These are phyloP conservation scores for Ogataea kodamae DNA, from an alignment of 805 yeast genomes.

Conservation along the genomic window DNA sequence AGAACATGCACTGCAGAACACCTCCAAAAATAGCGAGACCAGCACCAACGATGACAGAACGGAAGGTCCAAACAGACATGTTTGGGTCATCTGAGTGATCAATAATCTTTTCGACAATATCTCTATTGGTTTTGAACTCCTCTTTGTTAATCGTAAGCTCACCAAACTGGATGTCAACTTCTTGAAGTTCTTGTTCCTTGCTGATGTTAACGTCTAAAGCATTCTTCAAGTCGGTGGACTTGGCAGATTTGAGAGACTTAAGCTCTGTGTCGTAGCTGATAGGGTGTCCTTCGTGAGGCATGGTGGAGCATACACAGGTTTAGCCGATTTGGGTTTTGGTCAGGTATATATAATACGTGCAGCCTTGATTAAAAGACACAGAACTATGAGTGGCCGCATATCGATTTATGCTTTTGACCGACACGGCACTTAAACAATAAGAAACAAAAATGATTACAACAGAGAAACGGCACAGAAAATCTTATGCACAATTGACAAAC, in stretches of 20 bases:
- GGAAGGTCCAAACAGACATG: constrained; percentile 36
- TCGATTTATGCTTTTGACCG: no score
- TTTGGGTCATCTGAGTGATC: constrained; percentile 37
- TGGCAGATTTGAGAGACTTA: constrained; percentile 12
- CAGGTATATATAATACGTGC: constrained; percentile 2
- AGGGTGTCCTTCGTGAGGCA: constrained; percentile 14
- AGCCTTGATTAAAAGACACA: no score
- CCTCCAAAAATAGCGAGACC: constrained; percentile 36
- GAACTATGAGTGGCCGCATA: no score
- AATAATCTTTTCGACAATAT: constrained; percentile 24
- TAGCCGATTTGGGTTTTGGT: no score
- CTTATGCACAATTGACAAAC: constrained; percentile 1
- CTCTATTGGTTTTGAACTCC: constrained; percentile 18
- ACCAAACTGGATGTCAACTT: constrained; percentile 16
- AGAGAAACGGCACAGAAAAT: constrained; percentile 8
- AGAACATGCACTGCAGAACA: constrained; percentile 34
- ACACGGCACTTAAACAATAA: no score
- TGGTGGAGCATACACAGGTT: no score
- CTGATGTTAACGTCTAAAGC: background rate
- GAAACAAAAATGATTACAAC: no score
- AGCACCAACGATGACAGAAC: constrained; percentile 33
- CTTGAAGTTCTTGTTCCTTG: constrained; percentile 10
- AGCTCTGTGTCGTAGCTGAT: constrained; percentile 7
- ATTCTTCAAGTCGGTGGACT: constrained; percentile 4
- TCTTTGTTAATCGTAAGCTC: constrained; percentile 11